phyloP scores from a whole-genome alignment of 331 rosid genomes.

The Saraca asoca region DNA sequence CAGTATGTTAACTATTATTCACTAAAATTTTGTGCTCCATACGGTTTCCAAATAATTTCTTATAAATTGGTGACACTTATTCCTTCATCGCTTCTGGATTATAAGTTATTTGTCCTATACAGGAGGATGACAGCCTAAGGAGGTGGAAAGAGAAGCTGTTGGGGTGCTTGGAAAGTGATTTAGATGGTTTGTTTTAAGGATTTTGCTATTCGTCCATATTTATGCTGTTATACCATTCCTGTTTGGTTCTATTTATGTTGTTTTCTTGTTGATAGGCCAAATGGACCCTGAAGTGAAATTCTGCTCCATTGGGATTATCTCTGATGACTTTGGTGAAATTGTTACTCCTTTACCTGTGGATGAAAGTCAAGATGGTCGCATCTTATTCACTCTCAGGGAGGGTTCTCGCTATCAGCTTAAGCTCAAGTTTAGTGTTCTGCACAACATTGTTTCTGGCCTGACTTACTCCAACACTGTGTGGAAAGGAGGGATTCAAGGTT shows the following conservation, averaged over 20 bases:
- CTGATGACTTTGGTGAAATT: constrained; percentile 73
- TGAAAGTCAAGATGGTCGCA: constrained; percentile 45
- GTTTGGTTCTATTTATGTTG: constrained; percentile 27
- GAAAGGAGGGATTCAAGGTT: constrained; percentile 89
- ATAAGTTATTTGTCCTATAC: constrained; percentile 33
- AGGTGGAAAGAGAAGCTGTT: constrained; percentile 98
- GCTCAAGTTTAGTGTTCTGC: constrained; percentile 73
- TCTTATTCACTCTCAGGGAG: constrained; percentile 68
- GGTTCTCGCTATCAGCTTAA: constrained; percentile 77
- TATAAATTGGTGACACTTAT: neutral
- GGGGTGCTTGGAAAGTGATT: constrained; percentile 83
- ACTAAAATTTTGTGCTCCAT: neutral
- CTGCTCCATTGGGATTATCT: constrained; percentile 75
- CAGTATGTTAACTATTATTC: too few relatives aligned
- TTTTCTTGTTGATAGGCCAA: constrained; percentile 46
- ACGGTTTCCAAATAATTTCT: constrained; percentile 6
- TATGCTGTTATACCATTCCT: constrained; percentile 9
- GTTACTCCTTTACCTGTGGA: constrained; percentile 64
- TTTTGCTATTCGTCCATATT: constrained; percentile 4
- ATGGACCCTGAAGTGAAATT: constrained; percentile 91
- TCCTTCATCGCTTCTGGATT: neutral
- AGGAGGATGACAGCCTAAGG: constrained; percentile 97
- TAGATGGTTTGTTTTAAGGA: constrained; percentile 59
- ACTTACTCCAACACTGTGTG: constrained; percentile 82
- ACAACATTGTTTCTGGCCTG: constrained; percentile 94